Conservation (phyloP, 2,329 filamentous ascomycete species). For the Fusarium chaquense region DNA sequence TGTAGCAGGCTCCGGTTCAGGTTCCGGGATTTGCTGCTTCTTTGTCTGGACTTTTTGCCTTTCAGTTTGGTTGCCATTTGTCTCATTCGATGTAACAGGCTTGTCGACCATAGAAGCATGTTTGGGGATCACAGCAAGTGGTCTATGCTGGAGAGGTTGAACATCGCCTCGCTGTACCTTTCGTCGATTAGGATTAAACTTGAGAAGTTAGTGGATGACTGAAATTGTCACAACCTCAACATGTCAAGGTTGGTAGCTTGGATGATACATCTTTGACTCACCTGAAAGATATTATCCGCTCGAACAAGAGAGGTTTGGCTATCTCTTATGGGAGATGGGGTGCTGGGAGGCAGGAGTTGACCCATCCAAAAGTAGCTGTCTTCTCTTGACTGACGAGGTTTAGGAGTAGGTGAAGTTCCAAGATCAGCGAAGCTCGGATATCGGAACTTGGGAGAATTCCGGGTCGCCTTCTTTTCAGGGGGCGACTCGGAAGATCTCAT, state of each 20-base stretch:
- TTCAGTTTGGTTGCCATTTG: neutral
- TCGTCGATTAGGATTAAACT: slow-evolving; percentile 11
- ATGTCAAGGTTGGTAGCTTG: neutral
- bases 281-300: neutral
- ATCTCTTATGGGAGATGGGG: neutral
- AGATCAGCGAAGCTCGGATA: neutral
- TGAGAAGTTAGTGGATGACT: slow-evolving; percentile 3
- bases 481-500: slow-evolving; percentile 2
- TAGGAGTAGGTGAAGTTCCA: neutral
- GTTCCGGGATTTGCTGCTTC: neutral
- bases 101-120: neutral
- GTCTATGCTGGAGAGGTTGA: neutral
- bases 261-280: neutral
- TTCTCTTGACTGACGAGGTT: neutral
- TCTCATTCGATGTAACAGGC: too few relatives aligned
- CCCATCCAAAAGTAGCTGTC: slow-evolving; percentile 1
- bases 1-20: fast-evolving
- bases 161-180: slow-evolving; percentile 30
- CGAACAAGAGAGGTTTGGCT: neutral
- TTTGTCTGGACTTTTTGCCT: fast-evolving
- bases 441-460: neutral
- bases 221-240: neutral
- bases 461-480: neutral
- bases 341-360: neutral
- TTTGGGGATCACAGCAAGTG: neutral